phyloP scores from a whole-genome alignment of 2,329 filamentous ascomycete species.

The Lasiodiplodia theobromae region DNA sequence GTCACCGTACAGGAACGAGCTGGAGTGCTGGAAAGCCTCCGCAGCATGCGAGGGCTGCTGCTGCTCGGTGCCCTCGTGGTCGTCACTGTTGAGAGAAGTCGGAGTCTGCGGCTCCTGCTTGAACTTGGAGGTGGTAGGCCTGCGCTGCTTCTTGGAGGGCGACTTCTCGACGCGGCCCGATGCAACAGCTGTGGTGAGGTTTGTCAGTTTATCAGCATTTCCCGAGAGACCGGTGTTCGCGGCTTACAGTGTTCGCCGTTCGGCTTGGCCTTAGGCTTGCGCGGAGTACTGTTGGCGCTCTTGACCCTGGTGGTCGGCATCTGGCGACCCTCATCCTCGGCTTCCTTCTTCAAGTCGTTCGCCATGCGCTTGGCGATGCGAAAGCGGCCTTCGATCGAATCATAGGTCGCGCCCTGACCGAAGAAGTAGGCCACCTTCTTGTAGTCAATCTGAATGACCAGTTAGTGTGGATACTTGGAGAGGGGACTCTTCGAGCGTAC shows the following conservation, averaged over 20 bases:
- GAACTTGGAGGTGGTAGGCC: background rate
- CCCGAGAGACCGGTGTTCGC: background rate
- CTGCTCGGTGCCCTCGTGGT: background rate
- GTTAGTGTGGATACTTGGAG: background rate
- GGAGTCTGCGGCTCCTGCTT: constrained; percentile 26
- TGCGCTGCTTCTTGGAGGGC: constrained; percentile 13
- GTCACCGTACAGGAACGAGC: background rate
- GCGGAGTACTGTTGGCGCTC: constrained; percentile 29
- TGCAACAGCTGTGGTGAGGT: background rate
- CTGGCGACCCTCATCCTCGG: constrained; percentile 30
- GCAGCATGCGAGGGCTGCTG: background rate
- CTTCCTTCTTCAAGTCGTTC: constrained; percentile 42
- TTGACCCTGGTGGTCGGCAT: constrained; percentile 30
- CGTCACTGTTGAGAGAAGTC: background rate
- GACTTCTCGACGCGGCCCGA: constrained; percentile 23
- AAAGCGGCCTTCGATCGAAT: constrained; percentile 56
- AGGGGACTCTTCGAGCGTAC: constrained; percentile 35
- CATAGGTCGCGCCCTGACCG: constrained; percentile 55
- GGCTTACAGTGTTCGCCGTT: background rate
- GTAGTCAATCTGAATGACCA: constrained; percentile 51
- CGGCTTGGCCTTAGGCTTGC: constrained; percentile 33
- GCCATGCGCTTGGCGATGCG: constrained; percentile 54
- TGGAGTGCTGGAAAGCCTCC: background rate
- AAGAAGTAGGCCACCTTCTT: constrained; percentile 53
- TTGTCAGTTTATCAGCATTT: background rate